A percentile compares a stretch with the other conserved stretches of the same genome.
phyloP scores from a whole-genome alignment of 2,329 filamentous ascomycete genomes.

The Hirsutella thompsonii region DNA sequence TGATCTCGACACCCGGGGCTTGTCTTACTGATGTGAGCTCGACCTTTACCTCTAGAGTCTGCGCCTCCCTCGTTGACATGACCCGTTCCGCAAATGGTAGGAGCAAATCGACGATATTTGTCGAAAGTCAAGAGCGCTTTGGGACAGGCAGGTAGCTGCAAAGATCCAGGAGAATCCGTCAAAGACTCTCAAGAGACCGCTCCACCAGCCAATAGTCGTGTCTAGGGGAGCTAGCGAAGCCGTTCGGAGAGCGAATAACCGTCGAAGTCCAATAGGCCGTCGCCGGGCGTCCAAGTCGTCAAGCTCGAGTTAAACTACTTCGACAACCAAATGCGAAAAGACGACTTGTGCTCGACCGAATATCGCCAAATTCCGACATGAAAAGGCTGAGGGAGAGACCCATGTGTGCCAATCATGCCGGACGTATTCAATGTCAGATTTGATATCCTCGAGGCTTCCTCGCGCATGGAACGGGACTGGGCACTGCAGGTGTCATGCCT shows the following conservation, averaged over 20 bases:
- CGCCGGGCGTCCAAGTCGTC: neutral
- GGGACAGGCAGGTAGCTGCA: slow-evolving; percentile 41
- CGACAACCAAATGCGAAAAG: neutral
- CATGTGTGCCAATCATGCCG: too few relatives aligned
- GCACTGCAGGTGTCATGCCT: too few relatives aligned
- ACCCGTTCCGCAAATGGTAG: slow-evolving; percentile 10
- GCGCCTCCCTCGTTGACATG: slow-evolving; percentile 7
- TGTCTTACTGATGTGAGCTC: slow-evolving; percentile 45
- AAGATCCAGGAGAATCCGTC: slow-evolving; percentile 31
- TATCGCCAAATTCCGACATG: too few relatives aligned
- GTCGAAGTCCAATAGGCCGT: slow-evolving; percentile 13
- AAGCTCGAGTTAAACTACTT: neutral
- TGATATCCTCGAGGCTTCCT: too few relatives aligned
- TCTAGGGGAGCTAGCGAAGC: slow-evolving; percentile 10
- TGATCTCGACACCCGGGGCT: slow-evolving; percentile 44
- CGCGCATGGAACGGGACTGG: too few relatives aligned
- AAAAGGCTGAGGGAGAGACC: too few relatives aligned
- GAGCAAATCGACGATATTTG: slow-evolving; percentile 53
- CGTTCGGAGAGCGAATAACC: slow-evolving; percentile 11
- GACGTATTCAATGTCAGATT: too few relatives aligned
- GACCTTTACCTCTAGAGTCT: neutral
- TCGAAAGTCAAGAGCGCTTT: slow-evolving; percentile 43
- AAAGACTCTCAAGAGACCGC: slow-evolving; percentile 39
- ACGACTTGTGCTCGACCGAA: too few relatives aligned
- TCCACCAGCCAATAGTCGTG: slow-evolving; percentile 42